Evolutionary conservation across 2,329 filamentous ascomycete species (phyloP).

Genomic region (Phoma sp.): DNA sequence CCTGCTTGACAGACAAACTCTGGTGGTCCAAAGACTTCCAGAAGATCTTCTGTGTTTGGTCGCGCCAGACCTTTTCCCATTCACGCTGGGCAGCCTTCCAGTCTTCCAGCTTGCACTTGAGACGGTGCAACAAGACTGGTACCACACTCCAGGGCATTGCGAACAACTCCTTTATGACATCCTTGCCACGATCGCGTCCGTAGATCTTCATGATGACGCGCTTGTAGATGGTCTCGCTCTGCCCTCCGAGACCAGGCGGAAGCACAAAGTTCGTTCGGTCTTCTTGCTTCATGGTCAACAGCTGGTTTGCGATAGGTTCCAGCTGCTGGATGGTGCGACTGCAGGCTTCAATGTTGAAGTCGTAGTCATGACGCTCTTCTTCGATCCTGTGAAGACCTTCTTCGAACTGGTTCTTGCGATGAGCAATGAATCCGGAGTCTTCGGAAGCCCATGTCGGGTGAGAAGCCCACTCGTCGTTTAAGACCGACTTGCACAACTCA

Average conservation of each 20-base stretch:
- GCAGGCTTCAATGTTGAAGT: slow-evolving; percentile 97
- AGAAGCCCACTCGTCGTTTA: slow-evolving; percentile 98
- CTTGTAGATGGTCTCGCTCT: slow-evolving; percentile 96
- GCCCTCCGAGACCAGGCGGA: slow-evolving; percentile 82
- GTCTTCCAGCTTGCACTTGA: slow-evolving; percentile 96
- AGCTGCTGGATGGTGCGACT: slow-evolving; percentile 94
- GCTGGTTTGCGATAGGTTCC: slow-evolving; percentile 90
- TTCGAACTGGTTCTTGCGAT: slow-evolving; percentile 94
- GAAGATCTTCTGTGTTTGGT: slow-evolving; percentile 93
- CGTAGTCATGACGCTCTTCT: slow-evolving; percentile 97
- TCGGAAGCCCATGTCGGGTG: slow-evolving; percentile 99
- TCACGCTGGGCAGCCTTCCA: slow-evolving; percentile 97
- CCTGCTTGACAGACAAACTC: slow-evolving; percentile 85
- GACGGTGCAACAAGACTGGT: slow-evolving; percentile 82
- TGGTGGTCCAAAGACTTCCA: slow-evolving; percentile 97
- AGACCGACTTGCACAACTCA: slow-evolving; percentile 87
- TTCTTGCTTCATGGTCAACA: slow-evolving; percentile 75
- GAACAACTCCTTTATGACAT: slow-evolving; percentile 88
- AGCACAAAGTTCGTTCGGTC: slow-evolving; percentile 80
- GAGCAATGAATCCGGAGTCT: slow-evolving; percentile 95
- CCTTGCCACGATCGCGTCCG: slow-evolving; percentile 78
- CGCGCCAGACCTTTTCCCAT: slow-evolving; percentile 99
- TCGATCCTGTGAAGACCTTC: slow-evolving; percentile 95
- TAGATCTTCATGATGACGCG: slow-evolving; percentile 98
- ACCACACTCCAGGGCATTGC: slow-evolving; percentile 83